These are phyloP conservation scores for Acer yangbiense DNA, from an alignment of 345 rosid species.

Conservation along the genomic window DNA sequence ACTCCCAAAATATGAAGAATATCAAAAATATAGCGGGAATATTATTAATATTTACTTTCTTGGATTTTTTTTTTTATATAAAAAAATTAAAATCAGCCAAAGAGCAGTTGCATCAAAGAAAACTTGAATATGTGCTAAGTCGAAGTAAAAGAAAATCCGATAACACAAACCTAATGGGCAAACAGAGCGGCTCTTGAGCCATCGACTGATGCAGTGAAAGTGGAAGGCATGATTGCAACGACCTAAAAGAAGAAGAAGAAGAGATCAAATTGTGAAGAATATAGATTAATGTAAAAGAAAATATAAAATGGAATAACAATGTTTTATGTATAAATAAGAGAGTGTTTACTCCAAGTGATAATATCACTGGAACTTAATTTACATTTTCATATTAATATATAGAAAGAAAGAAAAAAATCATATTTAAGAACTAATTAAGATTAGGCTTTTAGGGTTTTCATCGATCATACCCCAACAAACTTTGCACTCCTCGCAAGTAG, in stretches of 20 bases:
- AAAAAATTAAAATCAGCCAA: no score
- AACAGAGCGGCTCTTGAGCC: slow-evolving; percentile 65
- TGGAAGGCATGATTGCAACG: slow-evolving; percentile 26
- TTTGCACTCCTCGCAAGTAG: slow-evolving; percentile 40
- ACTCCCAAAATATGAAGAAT: no score
- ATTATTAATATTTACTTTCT: no score
- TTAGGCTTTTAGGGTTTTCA: not conserved
- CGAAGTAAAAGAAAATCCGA: not conserved
- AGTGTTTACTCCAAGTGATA: no score
- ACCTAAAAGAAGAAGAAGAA: not conserved
- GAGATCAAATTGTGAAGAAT: no score
- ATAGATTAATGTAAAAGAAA: no score
- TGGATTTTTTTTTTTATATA: no score
- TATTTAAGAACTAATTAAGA: not conserved
- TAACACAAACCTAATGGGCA: slow-evolving; percentile 38
- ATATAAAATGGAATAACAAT: not conserved
- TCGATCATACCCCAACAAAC: slow-evolving; percentile 35
- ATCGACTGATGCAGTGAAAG: slow-evolving; percentile 66
- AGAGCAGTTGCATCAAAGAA: no score
- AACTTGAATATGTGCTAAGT: not conserved
- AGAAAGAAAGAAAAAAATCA: not conserved
- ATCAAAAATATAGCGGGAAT: no score
- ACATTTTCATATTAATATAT: no score
- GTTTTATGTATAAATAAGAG: no score
- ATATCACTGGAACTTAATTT: no score